Base-by-base conservation (phyloP, 805 yeast species). In the Alloascoidea africana region DNA sequence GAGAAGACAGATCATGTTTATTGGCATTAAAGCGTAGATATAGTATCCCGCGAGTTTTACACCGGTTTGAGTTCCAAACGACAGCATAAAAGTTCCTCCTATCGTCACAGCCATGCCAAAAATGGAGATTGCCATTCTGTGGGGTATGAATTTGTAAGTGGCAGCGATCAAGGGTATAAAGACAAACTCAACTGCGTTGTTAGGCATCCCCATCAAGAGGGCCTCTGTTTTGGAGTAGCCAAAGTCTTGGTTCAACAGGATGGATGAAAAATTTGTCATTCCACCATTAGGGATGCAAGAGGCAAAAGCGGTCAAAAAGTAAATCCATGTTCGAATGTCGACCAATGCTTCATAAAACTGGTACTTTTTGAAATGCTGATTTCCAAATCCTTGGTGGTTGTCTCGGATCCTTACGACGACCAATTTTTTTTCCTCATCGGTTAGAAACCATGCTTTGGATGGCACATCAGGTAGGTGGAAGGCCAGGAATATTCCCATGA, bases 381-480 rank as follows among this genome's bases (percentile, higher is more conserved):
- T 70, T 39, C 78, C 76, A 49, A 68, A 68, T 30, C 79, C 81
- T 44, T 64, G 75, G 45, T 63, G 68, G 56, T 67, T 73, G 15
- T 41, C 44, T 50, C 74, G 65, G 45, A 68, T 70, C 46, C 76
- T 62, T 48, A 63, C 70, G 27, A 69, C 71, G 33, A 66, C 66
- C 44, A 58, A 51, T 14, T 55, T 48, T 41, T 58, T 62, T 49
- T 69, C 79, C 39, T 60, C 58, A 17, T 62, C 65, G 13, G 54
- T 56, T 41, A 64, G 54, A 39, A 63, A 63, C 62, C 68, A 63
- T 3, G 74, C 72, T 17, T 54, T 52, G 14, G 42, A 42, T 36
- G 82, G 82, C 19, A 58, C 52, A 44, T 72, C 76, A 13, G 82
- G 81, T 23, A 77, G 37, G 23, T 39, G 43, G 34, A 54, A 30